Base-by-base conservation (phyloP, 2,329 filamentous ascomycete species). In the Cytospora leucostoma region DNA sequence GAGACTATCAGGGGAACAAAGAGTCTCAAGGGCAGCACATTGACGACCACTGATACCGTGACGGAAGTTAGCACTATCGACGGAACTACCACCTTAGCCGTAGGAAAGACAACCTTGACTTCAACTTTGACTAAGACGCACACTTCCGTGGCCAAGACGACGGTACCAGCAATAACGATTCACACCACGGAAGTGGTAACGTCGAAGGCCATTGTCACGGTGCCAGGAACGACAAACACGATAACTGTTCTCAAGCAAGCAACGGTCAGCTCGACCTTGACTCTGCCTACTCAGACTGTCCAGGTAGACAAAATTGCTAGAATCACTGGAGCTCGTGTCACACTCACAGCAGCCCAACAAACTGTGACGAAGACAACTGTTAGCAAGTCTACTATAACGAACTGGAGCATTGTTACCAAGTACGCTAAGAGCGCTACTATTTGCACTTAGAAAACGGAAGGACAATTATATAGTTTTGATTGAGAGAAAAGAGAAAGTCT, bases 121-220 rank as follows among this genome's bases (percentile, higher is more conserved):
- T 47, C 40, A 7, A 47, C 40, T 10, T 27, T 63, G 35, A 59
- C 53, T 13, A 19, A 19, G 19, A 50, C 56, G 10, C 54, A 49
- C 17, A 54, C 52, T 8, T 60, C 57, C 5, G 40, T 60, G 32
- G 53, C 57, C 32, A 66, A 56, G 57, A 55, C 64, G 3, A 64
- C 57, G 21, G 52, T 8, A n/a, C 40, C 40, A 7, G 40, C n/a
- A 8, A 7, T 47, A 19, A 47, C 40, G 2, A n/a, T 47, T 10
- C n/a, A 47, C 3, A 19, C 40, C 40, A 47, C 40, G 40, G 40
- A 17, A 47, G 2, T 19, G 17, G 40, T 47, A n/a, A 47, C 40
- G 17, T 47, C 53, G 37, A 59, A 59, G 58, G 6, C 58, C 11
- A 40, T 53, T 35, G 50, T 54, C 11, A 60, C 57, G 11, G 49